Conservation (phyloP, 371 early-diverging fungal genomes). For the Mucor sp. region DNA sequence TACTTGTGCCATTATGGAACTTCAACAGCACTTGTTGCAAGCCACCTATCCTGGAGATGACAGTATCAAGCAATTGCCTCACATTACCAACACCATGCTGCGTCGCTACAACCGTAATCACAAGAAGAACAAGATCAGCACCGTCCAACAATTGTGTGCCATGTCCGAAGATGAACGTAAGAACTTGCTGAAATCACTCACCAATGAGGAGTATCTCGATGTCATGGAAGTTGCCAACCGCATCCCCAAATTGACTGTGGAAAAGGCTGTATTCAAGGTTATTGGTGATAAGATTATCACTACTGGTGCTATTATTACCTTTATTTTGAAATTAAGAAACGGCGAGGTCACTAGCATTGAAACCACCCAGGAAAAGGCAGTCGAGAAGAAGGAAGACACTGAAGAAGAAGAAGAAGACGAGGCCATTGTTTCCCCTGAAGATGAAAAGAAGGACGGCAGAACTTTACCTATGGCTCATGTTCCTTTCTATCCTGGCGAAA, state of each 20-base stretch:
- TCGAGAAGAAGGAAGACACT: conserved; percentile 25
- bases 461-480: conserved; percentile 56
- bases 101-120: conserved; percentile 34
- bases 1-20: conserved; percentile 66
- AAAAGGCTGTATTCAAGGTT: conserved; percentile 79
- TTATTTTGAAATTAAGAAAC: conserved; percentile 62
- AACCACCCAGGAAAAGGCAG: not conserved
- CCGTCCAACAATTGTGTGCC: conserved; percentile 68
- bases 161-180: conserved; percentile 67
- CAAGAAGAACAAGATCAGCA: conserved; percentile 40
- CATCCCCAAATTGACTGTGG: conserved; percentile 73
- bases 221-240: conserved; percentile 72
- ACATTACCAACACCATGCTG: conserved; percentile 52
- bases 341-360: conserved; percentile 31
- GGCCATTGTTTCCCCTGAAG: conserved; percentile 17
- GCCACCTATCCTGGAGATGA: conserved; percentile 73
- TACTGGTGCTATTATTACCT: conserved; percentile 79
- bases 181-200: conserved; percentile 54
- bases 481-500: conserved; percentile 73
- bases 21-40: conserved; percentile 83
- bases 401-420: conserved; percentile 44
- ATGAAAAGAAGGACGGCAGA: conserved; percentile 27
- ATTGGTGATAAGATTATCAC: conserved; percentile 81
- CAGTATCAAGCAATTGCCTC: conserved; percentile 86
- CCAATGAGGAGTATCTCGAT: conserved; percentile 66